Evolutionary conservation across 257 asterid species (phyloP), one percentile per base, ranked within the genome.

Genomic region (Solanum chmielewskii): DNA sequence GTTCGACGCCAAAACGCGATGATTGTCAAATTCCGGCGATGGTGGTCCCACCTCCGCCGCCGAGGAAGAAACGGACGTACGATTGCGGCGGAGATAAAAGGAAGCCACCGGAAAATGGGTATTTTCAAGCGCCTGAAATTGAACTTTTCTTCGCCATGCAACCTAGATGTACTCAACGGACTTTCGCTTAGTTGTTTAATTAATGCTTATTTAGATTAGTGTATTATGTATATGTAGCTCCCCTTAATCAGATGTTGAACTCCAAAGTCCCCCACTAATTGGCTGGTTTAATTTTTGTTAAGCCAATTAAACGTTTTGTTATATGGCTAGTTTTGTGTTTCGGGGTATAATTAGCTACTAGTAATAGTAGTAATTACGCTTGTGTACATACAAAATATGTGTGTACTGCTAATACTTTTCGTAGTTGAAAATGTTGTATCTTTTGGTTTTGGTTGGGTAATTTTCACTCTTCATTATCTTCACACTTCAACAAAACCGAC

Each of bases 11-110:
- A 41, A 85, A 84, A 13, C 83, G 86, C 20, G 84, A 75, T 11
- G 85, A 35, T 11, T 84, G 85, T 85, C 87, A 60, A 83, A 88
- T 88, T 74, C 87, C 87, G 29, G 80, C 1, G 81, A 74, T 13
- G 80, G 21, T 11, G 47, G 6, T 0, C 9, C 89, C 89, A 42
- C 89, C 89, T 18, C 80, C 89, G 82, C 87, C 89, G 70, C 89
- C 89, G 69, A 59, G 87, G 84, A 88, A 88, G 89, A 88, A 88
- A 81, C 87, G 49, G 81, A n/a, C 8, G 10, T 37, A 66, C 71
- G 45, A 5, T 1, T 83, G 49, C 74, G 84, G 84, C 0, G 83
- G 29, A 83, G 52, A 74, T 64, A 73, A 56, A 33, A 74, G 27
- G 71, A 73, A 59, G 85, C 33, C 78, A 9, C 89, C 87, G 35